A percentile compares a stretch with the other conserved stretches of the same genome.
These are phyloP conservation scores for Linderniella brevidens DNA, from an alignment of 257 asterid species.

Conservation along the genomic window DNA sequence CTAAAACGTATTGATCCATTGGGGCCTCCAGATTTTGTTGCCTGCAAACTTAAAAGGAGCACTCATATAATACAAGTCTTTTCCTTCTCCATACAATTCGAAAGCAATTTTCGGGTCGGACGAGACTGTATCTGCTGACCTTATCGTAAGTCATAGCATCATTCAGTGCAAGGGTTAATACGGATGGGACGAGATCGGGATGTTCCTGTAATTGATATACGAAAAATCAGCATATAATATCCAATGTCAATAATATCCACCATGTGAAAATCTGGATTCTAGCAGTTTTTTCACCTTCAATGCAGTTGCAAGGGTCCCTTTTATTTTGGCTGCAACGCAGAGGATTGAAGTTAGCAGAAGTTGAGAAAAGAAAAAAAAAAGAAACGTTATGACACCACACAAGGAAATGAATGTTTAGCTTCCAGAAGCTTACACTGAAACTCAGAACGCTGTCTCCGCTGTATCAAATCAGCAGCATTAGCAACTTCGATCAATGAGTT, in stretches of 20 bases:
- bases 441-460: conserved; percentile 77
- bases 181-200: conserved; percentile 54
- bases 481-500: conserved; percentile 51
- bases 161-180: conserved; percentile 71
- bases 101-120: background rate
- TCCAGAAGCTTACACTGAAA: conserved; percentile 38
- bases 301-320: conserved; percentile 28
- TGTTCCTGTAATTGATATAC: conserved; percentile 29
- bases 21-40: conserved; percentile 90
- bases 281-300: conserved; percentile 40
- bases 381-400: background rate
- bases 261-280: background rate
- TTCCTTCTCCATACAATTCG: conserved; percentile 10
- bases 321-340: conserved; percentile 45
- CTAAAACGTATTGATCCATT: conserved; percentile 92
- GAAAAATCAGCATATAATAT: background rate
- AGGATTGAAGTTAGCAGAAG: conserved; percentile 5
- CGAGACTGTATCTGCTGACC: conserved; percentile 35
- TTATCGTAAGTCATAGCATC: conserved; percentile 82
- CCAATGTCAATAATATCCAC: background rate
- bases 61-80: conserved; percentile 20
- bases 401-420: background rate
- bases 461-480: conserved; percentile 79
- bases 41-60: conserved; percentile 34
- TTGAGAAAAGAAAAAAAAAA: conserved; percentile 8